phyloP scores from a whole-genome alignment of 352 stramenopile genomes.

The Phytophthora parvispora region DNA sequence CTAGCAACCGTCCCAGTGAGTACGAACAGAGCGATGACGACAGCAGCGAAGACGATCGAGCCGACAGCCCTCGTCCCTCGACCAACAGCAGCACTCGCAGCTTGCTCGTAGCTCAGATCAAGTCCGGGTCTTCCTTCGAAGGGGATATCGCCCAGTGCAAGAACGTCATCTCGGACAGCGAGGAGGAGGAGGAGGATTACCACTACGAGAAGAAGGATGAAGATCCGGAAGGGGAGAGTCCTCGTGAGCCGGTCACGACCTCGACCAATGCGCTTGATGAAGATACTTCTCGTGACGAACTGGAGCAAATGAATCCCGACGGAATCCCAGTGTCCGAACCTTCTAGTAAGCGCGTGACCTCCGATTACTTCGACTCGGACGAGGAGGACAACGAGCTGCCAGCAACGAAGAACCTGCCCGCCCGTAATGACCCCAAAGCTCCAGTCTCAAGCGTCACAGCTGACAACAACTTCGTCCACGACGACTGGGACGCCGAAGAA shows the following conservation, averaged over 20 bases:
- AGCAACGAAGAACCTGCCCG: conserved; percentile 13
- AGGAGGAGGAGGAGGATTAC: conserved; percentile 43
- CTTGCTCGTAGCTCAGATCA: conserved; percentile 73
- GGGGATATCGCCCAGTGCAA: conserved; percentile 7
- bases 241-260: conserved; percentile 29
- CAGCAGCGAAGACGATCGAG: conserved; percentile 38
- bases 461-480: conserved; percentile 86
- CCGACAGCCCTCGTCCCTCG: conserved; percentile 31
- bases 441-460: conserved; percentile 33
- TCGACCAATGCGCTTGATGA: conserved; percentile 29
- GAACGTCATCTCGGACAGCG: conserved; percentile 40
- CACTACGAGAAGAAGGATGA: conserved; percentile 39
- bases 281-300: conserved; percentile 10
- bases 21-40: conserved; percentile 29
- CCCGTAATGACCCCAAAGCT: conserved; percentile 6
- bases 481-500: conserved; percentile 81
- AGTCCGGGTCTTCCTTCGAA: conserved; percentile 43
- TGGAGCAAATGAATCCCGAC: conserved; percentile 14
- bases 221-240: conserved; percentile 51
- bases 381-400: conserved; percentile 46
- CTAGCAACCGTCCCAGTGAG: conserved; percentile 9
- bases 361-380: conserved; percentile 74
- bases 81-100: conserved; percentile 40
- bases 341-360: conserved; percentile 23
- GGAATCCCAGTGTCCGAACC: neutral